Base-by-base conservation (phyloP, 2,329 filamentous ascomycete genomes). In the Botrytis deweyae region DNA sequence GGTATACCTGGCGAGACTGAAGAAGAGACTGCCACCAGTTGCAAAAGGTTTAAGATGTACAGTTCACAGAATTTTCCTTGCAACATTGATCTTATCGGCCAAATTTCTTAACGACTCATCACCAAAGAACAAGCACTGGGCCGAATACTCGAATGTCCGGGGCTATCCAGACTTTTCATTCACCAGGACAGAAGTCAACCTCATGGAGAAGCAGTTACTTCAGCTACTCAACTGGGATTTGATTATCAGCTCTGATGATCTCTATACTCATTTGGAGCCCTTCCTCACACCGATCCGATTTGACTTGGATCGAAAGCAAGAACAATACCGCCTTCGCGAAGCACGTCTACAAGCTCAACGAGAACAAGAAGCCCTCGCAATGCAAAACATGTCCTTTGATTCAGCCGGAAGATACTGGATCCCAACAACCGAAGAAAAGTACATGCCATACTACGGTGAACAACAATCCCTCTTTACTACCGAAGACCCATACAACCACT, bases 41-140 rank as follows among this genome's bases (percentile, higher is more conserved):
- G 95, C 96, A 79, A 97, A 97, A 85, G 96, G 96, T 77, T 93
- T 98, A 85, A 91, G 93, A 79, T 98, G 96, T 87, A 98, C 96
- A 38, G 94, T 95, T 65, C 96, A 99, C 86, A 92, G 96, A 80
- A 98, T 99, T 87, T 98, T 99, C 85, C 89, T 99, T 67, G 95
- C 93, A 61, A 87, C 93, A 25, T 90, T 95, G 78, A 96, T 96
- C 81, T 87, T 92, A 64, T 91, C 96, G 1, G 95, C 96, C 79
- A 99, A 99, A 90, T 98, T 98, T 83, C 89, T 98, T 79, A 98
- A 99, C 83, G 96, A 98, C 87, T 97, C 94, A 75, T 98, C 94
- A 20, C 96, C 96, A 76, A 98, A 98, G 91, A 99, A 99, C 89
- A 98, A 98, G 90, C 96, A 99, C 88, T 99, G 96, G 96, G 95